These are phyloP conservation scores for Colletotrichum kahawae DNA, from an alignment of 2,329 filamentous ascomycete species.

Conservation along the genomic window DNA sequence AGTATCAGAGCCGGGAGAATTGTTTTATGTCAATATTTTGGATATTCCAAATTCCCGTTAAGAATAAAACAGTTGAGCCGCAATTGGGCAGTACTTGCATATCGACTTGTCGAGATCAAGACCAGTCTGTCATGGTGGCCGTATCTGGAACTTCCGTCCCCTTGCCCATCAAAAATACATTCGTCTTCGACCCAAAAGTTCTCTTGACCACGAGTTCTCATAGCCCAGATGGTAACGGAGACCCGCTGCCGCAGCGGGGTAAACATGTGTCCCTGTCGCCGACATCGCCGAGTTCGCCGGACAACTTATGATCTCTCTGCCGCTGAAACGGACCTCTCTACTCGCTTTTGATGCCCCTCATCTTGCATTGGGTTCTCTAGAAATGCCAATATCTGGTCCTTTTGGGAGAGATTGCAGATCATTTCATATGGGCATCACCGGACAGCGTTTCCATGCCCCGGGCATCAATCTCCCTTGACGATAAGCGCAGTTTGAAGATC, in stretches of 20 bases:
- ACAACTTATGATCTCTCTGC: not conserved
- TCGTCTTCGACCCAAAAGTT: not conserved
- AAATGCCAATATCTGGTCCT: not conserved
- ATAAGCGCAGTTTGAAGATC: not conserved
- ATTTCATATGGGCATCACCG: not conserved
- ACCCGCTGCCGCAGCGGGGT: not conserved
- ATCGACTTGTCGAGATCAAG: not conserved
- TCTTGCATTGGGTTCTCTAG: not conserved
- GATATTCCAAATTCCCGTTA: not conserved
- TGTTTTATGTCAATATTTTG: not conserved
- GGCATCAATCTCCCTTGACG: not conserved
- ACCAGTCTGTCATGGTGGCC: accelerated
- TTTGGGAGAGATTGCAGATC: not conserved
- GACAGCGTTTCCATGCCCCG: not conserved
- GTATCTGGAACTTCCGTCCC: accelerated
- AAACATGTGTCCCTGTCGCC: not conserved
- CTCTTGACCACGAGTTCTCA: not conserved
- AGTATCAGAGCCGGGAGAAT: not conserved
- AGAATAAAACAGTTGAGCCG: too few species aligned
- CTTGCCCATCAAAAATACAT: not conserved
- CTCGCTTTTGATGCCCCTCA: not conserved
- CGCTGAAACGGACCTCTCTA: not conserved
- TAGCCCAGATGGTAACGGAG: not conserved
- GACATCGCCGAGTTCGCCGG: not conserved
- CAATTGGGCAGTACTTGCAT: not conserved